These are phyloP conservation scores for Tetragonia tetragonoides DNA, from an alignment of 148 eudicot genomes.

Conservation along the genomic window DNA sequence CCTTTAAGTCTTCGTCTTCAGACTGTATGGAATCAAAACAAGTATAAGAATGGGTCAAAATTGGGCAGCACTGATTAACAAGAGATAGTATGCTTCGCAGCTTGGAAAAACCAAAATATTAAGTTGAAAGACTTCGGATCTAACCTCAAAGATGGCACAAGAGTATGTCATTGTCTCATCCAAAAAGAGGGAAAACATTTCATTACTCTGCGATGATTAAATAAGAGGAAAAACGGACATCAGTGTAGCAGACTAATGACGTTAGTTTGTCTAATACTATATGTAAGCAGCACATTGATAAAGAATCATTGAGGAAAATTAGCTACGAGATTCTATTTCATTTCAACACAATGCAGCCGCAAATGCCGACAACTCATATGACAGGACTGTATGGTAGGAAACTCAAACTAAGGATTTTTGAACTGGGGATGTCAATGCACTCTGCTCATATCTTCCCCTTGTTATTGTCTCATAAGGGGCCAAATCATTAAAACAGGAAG, in stretches of 20 bases:
- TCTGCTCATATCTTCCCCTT: background rate
- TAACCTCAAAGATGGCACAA: conserved; percentile 86
- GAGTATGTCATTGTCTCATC: conserved; percentile 98
- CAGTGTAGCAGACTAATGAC: background rate
- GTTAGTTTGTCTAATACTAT: no score
- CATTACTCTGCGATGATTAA: conserved; percentile 66
- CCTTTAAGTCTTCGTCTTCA: conserved; percentile 71
- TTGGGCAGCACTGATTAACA: background rate
- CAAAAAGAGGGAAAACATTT: conserved; percentile 83
- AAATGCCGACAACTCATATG: background rate
- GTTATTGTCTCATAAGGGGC: background rate
- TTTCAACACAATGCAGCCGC: background rate
- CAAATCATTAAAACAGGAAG: no score
- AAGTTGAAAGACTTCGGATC: conserved; percentile 2
- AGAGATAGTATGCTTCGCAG: background rate
- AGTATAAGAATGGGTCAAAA: background rate
- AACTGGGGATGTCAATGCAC: background rate
- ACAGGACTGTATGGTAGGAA: background rate
- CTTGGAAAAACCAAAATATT: background rate
- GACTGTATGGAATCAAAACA: conserved; percentile 37
- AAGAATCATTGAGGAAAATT: background rate
- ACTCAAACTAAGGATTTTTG: background rate
- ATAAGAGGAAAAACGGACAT: background rate
- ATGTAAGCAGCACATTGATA: background rate
- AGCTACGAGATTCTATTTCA: no score